phyloP scores from a whole-genome alignment of 345 rosid species.

The Rhodomyrtus tomentosa region DNA sequence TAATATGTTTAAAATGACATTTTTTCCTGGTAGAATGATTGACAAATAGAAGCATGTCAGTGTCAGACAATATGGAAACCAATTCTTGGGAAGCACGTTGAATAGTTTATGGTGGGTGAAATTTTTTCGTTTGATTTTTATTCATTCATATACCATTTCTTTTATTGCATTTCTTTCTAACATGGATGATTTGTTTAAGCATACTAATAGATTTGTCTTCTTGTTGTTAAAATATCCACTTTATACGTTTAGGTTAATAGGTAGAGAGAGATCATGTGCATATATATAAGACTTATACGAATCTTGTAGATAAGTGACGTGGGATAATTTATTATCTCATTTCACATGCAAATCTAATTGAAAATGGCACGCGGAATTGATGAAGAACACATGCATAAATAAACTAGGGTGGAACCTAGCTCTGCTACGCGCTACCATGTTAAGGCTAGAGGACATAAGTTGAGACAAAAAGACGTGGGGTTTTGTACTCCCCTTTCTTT shows the following conservation, averaged over 20 bases:
- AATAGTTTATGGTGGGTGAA: neutral
- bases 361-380: neutral
- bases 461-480: neutral
- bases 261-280: neutral
- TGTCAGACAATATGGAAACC: neutral
- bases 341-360: neutral
- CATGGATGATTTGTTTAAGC: neutral
- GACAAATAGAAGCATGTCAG: neutral
- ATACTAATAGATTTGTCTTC: neutral
- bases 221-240: neutral
- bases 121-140: neutral
- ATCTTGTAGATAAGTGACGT: neutral
- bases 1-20: neutral
- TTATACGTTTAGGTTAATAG: neutral
- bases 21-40: neutral
- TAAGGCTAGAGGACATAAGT: neutral
- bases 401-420: neutral
- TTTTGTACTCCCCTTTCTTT: neutral
- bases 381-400: neutral
- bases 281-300: neutral
- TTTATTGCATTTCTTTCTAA: neutral
- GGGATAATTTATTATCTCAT: neutral
- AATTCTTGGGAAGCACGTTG: neutral
- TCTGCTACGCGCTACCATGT: neutral
- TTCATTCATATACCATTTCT: neutral